phyloP scores from a whole-genome alignment of 352 stramenopile genomes.

The Globisporangium paroecandrum region DNA sequence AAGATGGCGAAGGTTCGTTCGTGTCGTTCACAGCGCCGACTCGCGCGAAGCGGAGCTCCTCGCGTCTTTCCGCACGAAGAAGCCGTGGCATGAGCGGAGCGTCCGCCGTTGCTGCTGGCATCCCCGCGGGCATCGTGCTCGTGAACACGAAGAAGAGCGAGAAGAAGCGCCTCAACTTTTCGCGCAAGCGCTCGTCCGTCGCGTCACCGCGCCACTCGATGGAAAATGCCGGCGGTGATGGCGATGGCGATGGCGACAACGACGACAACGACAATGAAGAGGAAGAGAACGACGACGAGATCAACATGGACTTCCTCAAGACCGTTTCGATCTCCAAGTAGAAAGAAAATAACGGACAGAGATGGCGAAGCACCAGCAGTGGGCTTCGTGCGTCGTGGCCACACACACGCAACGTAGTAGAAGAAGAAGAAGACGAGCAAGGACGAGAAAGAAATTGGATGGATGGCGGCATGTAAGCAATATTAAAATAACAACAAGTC shows the following conservation, averaged over 20 bases:
- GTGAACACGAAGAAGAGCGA: slow-evolving; percentile 28
- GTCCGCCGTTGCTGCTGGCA: not conserved
- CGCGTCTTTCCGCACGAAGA: slow-evolving; percentile 3
- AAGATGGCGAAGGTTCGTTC: slow-evolving; percentile 19
- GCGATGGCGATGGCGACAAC: slow-evolving; percentile 29
- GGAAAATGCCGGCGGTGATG: slow-evolving; percentile 23
- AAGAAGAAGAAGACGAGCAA: not conserved
- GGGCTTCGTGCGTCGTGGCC: not conserved
- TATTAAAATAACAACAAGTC: not conserved
- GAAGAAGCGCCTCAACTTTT: slow-evolving; percentile 36
- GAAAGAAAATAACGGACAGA: not conserved
- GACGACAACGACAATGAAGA: slow-evolving; percentile 27
- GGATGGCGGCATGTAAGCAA: slow-evolving; percentile 1
- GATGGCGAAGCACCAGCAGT: not conserved
- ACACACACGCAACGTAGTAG: not conserved
- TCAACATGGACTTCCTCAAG: slow-evolving; percentile 85
- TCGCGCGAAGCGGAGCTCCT: slow-evolving; percentile 6
- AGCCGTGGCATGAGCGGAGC: slow-evolving; percentile 6
- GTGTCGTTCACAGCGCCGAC: slow-evolving; percentile 23
- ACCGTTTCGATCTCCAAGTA: slow-evolving; percentile 32
- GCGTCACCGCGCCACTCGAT: slow-evolving; percentile 20
- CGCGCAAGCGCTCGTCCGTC: slow-evolving; percentile 25
- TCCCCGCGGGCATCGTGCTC: slow-evolving; percentile 7
- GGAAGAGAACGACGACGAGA: slow-evolving; percentile 46
- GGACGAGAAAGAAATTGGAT: not conserved